Conservation (phyloP, 352 stramenopile genomes). For the Pythium brachiatum region DNA sequence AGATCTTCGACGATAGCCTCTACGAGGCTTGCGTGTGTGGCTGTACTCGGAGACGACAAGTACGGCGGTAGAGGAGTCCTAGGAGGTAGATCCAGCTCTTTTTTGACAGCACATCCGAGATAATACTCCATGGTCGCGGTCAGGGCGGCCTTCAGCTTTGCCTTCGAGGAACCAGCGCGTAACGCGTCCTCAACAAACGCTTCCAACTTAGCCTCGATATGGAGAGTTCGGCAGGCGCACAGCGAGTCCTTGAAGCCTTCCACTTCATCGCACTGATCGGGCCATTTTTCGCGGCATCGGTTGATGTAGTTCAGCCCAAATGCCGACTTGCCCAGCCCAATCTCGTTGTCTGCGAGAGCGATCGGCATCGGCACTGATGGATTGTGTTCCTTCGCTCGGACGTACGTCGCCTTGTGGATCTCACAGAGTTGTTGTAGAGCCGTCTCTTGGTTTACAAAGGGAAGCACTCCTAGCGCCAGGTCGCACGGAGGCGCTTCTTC, state of each 20-base stretch:
- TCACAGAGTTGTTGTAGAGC: not conserved
- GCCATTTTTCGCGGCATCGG: not conserved
- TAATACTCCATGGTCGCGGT: not conserved
- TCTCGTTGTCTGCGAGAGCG: not conserved
- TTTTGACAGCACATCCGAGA: not conserved
- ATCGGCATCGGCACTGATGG: not conserved
- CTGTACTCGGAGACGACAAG: not conserved
- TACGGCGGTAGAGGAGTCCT: not conserved
- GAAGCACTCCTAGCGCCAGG: not conserved
- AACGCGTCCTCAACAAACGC: not conserved
- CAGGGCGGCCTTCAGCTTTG: not conserved
- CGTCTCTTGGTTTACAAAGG: not conserved
- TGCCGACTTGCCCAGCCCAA: not conserved
- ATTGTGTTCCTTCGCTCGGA: not conserved
- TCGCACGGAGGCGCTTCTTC: not conserved
- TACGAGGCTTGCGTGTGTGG: not conserved
- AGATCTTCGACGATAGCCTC: not conserved
- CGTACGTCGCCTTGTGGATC: not conserved
- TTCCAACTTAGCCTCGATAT: not conserved
- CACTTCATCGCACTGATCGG: not conserved
- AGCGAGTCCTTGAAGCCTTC: not conserved
- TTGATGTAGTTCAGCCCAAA: not conserved
- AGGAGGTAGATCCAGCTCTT: not conserved
- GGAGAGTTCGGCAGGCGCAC: not conserved
- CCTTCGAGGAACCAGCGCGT: not conserved